Evolutionary conservation across 257 asterid genomes (phyloP).

Genomic region (Eustoma russellianum): DNA sequence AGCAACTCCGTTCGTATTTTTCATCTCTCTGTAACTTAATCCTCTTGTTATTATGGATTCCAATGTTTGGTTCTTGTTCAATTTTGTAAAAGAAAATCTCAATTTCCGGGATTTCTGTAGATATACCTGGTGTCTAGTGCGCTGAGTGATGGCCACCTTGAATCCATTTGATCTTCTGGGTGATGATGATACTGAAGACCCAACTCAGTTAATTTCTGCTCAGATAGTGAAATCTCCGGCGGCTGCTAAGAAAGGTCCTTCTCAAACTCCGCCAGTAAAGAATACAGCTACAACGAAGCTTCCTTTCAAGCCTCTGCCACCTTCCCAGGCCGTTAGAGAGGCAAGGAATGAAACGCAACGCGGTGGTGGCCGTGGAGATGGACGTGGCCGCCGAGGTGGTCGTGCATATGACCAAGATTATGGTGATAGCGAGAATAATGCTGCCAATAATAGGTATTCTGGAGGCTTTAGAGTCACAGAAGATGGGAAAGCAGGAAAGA

Average conservation of each 20-base stretch:
- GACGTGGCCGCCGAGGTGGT: conserved; percentile 27
- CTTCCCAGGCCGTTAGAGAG: conserved; percentile 36
- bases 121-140: neutral
- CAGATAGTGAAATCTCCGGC: conserved; percentile 22
- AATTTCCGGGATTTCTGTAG: conserved; percentile 13
- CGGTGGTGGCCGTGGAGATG: conserved; percentile 24
- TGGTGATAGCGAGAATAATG: conserved; percentile 16
- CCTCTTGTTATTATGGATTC: conserved; percentile 17
- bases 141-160: conserved; percentile 30
- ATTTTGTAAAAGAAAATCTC: neutral
- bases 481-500: conserved; percentile 17
- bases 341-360: conserved; percentile 6
- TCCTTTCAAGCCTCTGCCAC: conserved; percentile 53
- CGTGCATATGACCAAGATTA: conserved; percentile 14
- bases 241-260: conserved; percentile 31
- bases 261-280: conserved; percentile 13
- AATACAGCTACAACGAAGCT: conserved; percentile 12
- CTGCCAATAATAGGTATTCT: conserved; percentile 13
- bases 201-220: conserved; percentile 36
- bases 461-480: conserved; percentile 16
- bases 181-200: conserved; percentile 61
- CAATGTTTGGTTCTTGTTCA: conserved; percentile 3
- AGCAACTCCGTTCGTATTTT: neutral
- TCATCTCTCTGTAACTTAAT: neutral
- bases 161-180: conserved; percentile 55